phyloP scores from a whole-genome alignment of 768 basidiomycete genomes.

The Arthromyces matolae region DNA sequence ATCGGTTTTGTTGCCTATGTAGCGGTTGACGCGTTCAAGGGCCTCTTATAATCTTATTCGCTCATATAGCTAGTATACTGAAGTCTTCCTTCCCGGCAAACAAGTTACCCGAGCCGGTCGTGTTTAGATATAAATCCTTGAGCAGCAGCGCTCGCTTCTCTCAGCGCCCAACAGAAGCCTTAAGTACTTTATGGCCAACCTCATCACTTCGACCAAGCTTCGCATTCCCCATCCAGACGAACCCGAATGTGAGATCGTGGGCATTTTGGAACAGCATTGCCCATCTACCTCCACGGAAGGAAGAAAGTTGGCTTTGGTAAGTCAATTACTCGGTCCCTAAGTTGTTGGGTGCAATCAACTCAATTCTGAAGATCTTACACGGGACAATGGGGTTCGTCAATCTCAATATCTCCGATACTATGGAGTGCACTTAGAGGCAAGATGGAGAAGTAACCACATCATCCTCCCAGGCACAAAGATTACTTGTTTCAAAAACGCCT shows the following conservation, averaged over 20 bases:
- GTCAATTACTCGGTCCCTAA: slow-evolving; percentile 21
- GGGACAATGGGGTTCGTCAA: slow-evolving; percentile 69
- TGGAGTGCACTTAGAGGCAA: slow-evolving; percentile 14
- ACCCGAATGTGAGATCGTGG: slow-evolving; percentile 44
- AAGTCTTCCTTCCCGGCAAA: slow-evolving; percentile 7
- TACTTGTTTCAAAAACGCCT: slow-evolving; percentile 79
- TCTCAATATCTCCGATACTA: slow-evolving; percentile 22
- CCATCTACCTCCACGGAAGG: slow-evolving; percentile 49
- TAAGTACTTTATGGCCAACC: slow-evolving; percentile 30
- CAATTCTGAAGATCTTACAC: slow-evolving; percentile 60
- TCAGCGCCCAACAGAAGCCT: no score
- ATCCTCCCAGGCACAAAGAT: slow-evolving; percentile 66
- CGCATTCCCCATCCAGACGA: slow-evolving; percentile 48
- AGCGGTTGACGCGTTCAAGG: no score
- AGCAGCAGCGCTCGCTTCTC: neutral
- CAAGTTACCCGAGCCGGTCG: slow-evolving; percentile 4
- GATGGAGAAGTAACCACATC: slow-evolving; percentile 21
- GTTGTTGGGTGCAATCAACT: slow-evolving; percentile 13
- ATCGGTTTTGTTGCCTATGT: neutral
- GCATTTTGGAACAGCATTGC: slow-evolving; percentile 59
- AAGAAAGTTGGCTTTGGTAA: slow-evolving; percentile 61
- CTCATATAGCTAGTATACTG: no score
- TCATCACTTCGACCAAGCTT: slow-evolving; percentile 45
- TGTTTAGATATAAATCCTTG: no score
- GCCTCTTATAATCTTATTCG: no score